A percentile compares a stretch with the other conserved stretches of the same genome.
phyloP scores from a whole-genome alignment of 2,329 filamentous ascomycete genomes.

The Davidsoniella eucalypti region DNA sequence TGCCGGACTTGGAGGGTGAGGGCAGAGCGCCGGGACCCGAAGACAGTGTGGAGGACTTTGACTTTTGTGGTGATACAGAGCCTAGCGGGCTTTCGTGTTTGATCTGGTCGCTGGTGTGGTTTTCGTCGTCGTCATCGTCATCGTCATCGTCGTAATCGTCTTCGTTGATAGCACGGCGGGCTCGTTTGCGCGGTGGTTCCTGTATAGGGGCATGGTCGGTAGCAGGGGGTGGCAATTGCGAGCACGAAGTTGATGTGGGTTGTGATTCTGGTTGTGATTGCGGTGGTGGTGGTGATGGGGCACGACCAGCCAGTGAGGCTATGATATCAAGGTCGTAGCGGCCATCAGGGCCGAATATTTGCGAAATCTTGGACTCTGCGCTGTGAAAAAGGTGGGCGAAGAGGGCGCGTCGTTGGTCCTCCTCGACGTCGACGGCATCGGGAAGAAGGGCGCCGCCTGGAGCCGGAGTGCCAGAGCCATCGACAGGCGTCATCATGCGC shows the following conservation, averaged over 20 bases:
- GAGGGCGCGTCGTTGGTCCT: constrained; percentile 54
- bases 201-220: constrained; percentile 42
- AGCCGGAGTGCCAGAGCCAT: constrained; percentile 22
- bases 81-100: constrained; percentile 17
- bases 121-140: constrained; percentile 49
- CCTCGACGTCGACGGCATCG: constrained; percentile 24
- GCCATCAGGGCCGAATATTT: constrained; percentile 51
- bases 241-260: constrained; percentile 14
- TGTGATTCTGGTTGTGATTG: constrained; percentile 43
- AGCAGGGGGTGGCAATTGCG: constrained; percentile 29
- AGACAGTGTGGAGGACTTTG: constrained; percentile 24
- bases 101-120: constrained; percentile 17
- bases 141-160: constrained; percentile 79
- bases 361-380: constrained; percentile 59
- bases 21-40: constrained; percentile 41
- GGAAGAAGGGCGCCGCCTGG: constrained; percentile 6
- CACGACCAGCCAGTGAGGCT: constrained; percentile 42
- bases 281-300: constrained; percentile 37
- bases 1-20: constrained; percentile 55
- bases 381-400: constrained; percentile 65
- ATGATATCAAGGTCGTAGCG: constrained; percentile 35
- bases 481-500: constrained; percentile 34
- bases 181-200: constrained; percentile 54
- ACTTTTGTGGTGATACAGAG: constrained; percentile 35
- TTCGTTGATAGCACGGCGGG: constrained; percentile 63